Evolutionary conservation across 345 rosid genomes (phyloP).

Genomic region (Gossypium herbaceum): DNA sequence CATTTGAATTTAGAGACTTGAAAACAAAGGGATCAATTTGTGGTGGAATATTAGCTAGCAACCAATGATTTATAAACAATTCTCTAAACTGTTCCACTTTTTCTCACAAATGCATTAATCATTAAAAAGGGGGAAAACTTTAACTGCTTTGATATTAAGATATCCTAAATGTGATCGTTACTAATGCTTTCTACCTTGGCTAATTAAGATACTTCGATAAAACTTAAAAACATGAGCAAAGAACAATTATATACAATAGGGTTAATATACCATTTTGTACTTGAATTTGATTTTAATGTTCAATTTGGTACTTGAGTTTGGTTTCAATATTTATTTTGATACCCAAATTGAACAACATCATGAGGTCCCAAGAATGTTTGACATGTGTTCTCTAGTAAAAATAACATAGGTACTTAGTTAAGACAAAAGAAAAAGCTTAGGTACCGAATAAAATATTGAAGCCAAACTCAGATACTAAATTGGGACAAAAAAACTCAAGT

Average conservation of each 20-base stretch:
- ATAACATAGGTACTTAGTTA: no score
- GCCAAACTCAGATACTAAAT: no score
- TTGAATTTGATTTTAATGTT: neutral
- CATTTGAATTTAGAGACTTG: neutral
- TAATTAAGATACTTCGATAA: neutral
- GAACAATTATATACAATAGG: neutral
- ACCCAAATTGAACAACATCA: no score
- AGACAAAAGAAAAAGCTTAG: no score
- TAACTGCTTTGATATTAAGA: neutral
- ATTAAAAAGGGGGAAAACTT: neutral
- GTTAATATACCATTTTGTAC: neutral
- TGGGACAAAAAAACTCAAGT: no score
- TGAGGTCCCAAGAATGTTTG: no score
- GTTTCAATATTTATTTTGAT: neutral
- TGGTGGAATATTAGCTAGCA: slow-evolving; percentile 2
- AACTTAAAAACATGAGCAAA: neutral
- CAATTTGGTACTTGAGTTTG: neutral
- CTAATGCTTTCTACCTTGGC: neutral
- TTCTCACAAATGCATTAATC: neutral
- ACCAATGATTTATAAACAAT: neutral
- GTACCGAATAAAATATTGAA: no score
- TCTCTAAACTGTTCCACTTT: neutral
- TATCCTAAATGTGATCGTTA: neutral
- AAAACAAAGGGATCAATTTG: neutral
- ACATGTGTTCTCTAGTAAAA: no score